These are phyloP conservation scores for Candida berthetii DNA, from an alignment of 805 yeast species.

Conservation along the genomic window DNA sequence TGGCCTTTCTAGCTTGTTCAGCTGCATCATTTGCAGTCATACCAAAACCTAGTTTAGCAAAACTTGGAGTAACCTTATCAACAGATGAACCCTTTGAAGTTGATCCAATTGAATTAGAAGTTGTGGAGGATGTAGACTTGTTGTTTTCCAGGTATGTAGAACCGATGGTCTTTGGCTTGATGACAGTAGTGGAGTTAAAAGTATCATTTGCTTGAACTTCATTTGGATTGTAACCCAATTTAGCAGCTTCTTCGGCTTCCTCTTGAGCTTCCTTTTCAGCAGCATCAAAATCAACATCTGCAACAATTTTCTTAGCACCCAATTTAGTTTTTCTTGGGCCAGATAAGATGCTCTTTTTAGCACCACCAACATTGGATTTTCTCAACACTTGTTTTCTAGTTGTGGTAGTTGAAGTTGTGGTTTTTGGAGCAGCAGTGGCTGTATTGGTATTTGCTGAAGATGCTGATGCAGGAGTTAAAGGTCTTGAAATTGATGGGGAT, in stretches of 20 bases:
- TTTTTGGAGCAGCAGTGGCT: conserved; percentile 12
- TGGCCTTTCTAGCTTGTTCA: conserved; percentile 33
- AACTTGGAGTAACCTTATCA: conserved; percentile 47
- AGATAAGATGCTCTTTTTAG: conserved; percentile 41
- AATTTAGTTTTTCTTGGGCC: conserved; percentile 55
- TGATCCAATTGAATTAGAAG: conserved; percentile 4
- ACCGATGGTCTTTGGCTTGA: conserved; percentile 10
- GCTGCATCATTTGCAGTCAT: conserved; percentile 65
- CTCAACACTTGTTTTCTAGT: conserved; percentile 22
- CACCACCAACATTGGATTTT: conserved; percentile 22
- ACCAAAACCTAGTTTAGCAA: conserved; percentile 86
- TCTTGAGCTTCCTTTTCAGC: conserved; percentile 74
- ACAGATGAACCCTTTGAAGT: conserved; percentile 8
- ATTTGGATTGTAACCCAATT: conserved; percentile 37
- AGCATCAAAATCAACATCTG: conserved; percentile 54
- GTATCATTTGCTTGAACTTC: conserved; percentile 12
- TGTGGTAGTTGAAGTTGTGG: conserved; percentile 13
- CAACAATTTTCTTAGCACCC: conserved; percentile 51
- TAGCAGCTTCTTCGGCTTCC: conserved; percentile 62
- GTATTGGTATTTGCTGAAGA: conserved; percentile 16
- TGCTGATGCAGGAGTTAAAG: conserved; percentile 16
- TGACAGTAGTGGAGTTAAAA: conserved; percentile 6
- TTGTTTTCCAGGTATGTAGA: too few species aligned
- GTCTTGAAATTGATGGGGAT: conserved; percentile 25
- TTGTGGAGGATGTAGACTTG: conserved; percentile 4